These are phyloP conservation scores for Henckelia pumila DNA, from an alignment of 257 asterid species.

Conservation along the genomic window DNA sequence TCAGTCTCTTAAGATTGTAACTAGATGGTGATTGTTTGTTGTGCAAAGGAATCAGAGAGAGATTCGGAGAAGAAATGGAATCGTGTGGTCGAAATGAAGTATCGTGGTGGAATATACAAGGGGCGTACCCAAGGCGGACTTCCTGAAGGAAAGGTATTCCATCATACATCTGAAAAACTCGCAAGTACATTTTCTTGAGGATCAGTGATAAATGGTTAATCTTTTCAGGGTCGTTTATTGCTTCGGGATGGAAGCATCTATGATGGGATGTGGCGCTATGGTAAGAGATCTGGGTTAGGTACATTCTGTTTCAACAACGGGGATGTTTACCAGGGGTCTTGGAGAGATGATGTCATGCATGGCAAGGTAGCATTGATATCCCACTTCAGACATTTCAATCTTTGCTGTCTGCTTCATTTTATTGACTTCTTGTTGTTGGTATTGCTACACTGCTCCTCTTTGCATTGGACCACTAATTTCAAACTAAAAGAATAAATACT, in stretches of 20 bases:
- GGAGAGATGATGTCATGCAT: constrained; percentile 99
- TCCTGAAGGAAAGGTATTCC: constrained; percentile 95
- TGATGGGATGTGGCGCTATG: constrained; percentile 96
- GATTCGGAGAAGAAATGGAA: constrained; percentile 81
- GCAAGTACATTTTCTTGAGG: constrained; percentile 16
- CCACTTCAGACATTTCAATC: constrained; percentile 6
- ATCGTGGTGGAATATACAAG: constrained; percentile 84
- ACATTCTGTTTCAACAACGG: constrained; percentile 85
- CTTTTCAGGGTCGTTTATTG: constrained; percentile 76
- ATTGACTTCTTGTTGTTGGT: neutral
- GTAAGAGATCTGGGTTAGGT: constrained; percentile 88
- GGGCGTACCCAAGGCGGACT: constrained; percentile 96
- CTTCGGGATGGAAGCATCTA: constrained; percentile 84
- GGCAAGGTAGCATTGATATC: constrained; percentile 67
- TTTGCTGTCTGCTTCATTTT: neutral
- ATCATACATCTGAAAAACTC: constrained; percentile 22
- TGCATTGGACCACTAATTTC: constrained; percentile 7
- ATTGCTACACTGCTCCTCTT: constrained; percentile 7
- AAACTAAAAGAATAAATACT: neutral
- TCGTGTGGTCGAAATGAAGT: constrained; percentile 76
- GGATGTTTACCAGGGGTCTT: constrained; percentile 88
- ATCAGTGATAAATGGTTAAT: constrained; percentile 16
- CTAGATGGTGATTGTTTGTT: constrained; percentile 22
- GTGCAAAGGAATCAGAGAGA: constrained; percentile 84
- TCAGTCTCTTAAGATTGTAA: constrained; percentile 7